These are phyloP conservation scores for Fusarium kyushuense DNA, from an alignment of 2,329 filamentous ascomycete genomes.

Conservation along the genomic window DNA sequence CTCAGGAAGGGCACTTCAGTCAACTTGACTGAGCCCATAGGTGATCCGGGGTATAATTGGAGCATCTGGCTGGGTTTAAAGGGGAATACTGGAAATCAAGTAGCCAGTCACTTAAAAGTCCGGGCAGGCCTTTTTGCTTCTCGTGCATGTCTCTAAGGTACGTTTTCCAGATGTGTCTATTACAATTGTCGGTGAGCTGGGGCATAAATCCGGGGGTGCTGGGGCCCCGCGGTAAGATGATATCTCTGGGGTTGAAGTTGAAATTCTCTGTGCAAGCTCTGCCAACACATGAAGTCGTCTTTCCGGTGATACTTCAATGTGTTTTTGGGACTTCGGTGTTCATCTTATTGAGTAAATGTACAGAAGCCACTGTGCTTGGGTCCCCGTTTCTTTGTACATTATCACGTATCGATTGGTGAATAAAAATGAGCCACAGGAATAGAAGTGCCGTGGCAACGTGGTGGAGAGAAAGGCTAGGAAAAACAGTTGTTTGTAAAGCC, in stretches of 20 bases:
- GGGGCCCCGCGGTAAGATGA: slow-evolving; percentile 48
- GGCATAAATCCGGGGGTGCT: slow-evolving; percentile 30
- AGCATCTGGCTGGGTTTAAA: background rate
- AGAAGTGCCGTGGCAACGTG: slow-evolving; percentile 49
- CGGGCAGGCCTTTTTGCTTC: background rate
- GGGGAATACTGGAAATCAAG: background rate
- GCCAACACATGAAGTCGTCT: background rate
- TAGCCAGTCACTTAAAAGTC: background rate
- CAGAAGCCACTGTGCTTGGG: background rate
- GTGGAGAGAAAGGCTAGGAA: slow-evolving; percentile 43
- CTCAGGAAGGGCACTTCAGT: too few relatives aligned
- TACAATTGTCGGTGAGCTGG: slow-evolving; percentile 44
- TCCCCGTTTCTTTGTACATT: slow-evolving; percentile 22
- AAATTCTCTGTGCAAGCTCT: background rate
- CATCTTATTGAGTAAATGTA: background rate
- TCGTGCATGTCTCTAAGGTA: background rate
- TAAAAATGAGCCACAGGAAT: slow-evolving; percentile 40
- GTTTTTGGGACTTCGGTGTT: background rate
- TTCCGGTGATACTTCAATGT: background rate
- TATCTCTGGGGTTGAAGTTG: background rate
- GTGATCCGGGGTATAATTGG: background rate
- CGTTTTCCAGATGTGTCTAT: background rate
- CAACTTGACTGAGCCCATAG: background rate
- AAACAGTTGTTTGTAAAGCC: slow-evolving; percentile 38
- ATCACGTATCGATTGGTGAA: slow-evolving; percentile 4